Conservation (phyloP, 805 yeast genomes). For the Lachancea lanzarotensis region DNA sequence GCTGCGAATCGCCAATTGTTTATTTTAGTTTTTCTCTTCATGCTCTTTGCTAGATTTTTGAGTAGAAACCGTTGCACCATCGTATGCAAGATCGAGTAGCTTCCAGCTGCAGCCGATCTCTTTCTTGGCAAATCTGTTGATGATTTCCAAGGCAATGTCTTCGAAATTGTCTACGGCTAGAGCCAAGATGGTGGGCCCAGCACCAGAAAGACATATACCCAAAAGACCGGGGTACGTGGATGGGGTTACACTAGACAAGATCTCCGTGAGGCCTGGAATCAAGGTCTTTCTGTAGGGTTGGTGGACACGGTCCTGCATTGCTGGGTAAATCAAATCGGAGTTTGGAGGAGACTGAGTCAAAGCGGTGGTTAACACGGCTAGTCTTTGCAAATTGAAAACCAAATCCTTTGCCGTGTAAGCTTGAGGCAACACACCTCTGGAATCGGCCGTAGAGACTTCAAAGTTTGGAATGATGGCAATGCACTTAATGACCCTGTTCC, state of each 20-base stretch:
- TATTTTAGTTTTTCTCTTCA: not conserved
- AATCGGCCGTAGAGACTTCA: slow-evolving; percentile 87
- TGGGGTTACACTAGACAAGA: slow-evolving; percentile 75
- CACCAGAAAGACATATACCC: slow-evolving; percentile 94
- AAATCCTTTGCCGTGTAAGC: slow-evolving; percentile 74
- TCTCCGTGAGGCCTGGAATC: slow-evolving; percentile 85
- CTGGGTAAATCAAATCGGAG: slow-evolving; percentile 75
- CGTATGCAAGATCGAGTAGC: slow-evolving; percentile 76
- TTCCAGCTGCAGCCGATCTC: slow-evolving; percentile 74
- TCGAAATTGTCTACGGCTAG: slow-evolving; percentile 88
- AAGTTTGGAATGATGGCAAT: slow-evolving; percentile 89
- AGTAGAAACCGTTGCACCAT: slow-evolving; percentile 61
- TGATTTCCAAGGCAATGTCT: slow-evolving; percentile 68
- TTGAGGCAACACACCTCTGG: slow-evolving; percentile 83
- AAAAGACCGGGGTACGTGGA: slow-evolving; percentile 73
- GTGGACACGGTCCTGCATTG: slow-evolving; percentile 95
- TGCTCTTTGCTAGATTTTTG: not conserved
- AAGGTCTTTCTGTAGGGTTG: slow-evolving; percentile 93
- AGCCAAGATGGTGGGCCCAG: slow-evolving; percentile 95
- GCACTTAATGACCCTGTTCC: slow-evolving; percentile 79
- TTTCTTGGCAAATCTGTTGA: slow-evolving; percentile 59
- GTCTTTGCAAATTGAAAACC: slow-evolving; percentile 86
- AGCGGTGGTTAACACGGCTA: slow-evolving; percentile 89
- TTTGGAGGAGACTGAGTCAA: slow-evolving; percentile 80
- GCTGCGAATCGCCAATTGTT: too few species aligned